Evolutionary conservation across 345 rosid genomes (phyloP).

Genomic region (Eucalyptus erythrocorys): DNA sequence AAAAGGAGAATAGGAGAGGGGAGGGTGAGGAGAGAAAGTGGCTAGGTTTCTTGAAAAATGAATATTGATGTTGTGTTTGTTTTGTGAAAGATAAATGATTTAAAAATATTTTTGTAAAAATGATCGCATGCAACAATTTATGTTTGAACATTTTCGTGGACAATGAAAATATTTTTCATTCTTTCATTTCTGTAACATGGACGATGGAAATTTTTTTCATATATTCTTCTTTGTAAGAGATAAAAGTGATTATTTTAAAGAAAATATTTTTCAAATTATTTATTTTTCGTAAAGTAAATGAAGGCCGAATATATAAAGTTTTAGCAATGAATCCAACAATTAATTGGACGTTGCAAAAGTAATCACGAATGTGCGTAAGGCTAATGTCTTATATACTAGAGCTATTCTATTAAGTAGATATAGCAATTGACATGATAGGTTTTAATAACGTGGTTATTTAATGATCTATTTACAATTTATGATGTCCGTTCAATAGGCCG

Average conservation of each 20-base stretch:
- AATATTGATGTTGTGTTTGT: not conserved
- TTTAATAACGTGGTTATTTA: not conserved
- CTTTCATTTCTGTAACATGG: accelerated
- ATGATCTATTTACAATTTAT: not conserved
- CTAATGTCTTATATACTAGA: not conserved
- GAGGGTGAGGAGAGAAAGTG: not conserved
- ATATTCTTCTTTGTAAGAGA: not conserved
- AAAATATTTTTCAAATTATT: not conserved
- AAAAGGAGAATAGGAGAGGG: not conserved
- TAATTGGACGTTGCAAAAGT: not conserved
- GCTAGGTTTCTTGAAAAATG: not conserved
- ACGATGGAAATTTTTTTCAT: not conserved
- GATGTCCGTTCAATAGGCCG: not conserved
- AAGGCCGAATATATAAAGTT: accelerated
- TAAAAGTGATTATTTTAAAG: not conserved
- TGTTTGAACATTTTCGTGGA: not conserved
- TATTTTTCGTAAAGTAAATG: accelerated
- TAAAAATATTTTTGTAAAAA: not conserved
- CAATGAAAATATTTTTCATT: not conserved
- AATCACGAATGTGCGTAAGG: not conserved
- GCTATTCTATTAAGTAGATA: not conserved
- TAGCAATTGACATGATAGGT: not conserved
- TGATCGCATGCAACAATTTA: accelerated
- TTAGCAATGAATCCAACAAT: not conserved
- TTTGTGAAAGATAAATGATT: accelerated